These are phyloP conservation scores for Sphagnum magellanicum DNA, from an alignment of 228 moss, liverwort and hornwort genomes.

Conservation along the genomic window DNA sequence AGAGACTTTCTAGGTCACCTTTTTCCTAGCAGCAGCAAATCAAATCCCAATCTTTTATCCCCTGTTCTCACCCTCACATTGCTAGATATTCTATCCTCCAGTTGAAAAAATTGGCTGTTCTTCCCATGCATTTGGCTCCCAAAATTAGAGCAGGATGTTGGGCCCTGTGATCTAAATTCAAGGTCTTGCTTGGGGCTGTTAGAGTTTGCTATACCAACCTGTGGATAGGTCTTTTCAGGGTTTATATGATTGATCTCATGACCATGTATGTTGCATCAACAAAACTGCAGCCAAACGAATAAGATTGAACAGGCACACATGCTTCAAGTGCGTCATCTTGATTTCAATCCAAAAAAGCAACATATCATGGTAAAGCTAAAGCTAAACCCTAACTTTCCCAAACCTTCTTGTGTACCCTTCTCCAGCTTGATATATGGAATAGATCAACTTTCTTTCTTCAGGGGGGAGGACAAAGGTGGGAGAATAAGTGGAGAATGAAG, in stretches of 20 bases:
- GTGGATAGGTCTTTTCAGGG: no score
- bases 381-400: not conserved
- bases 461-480: not conserved
- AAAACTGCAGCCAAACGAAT: constrained; percentile 37
- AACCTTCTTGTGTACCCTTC: not conserved
- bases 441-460: not conserved
- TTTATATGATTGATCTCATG: no score
- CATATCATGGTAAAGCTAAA: constrained; percentile 48
- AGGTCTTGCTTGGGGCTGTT: no score
- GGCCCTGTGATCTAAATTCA: no score
- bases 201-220: no score
- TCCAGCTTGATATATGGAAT: not conserved
- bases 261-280: no score
- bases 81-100: no score
- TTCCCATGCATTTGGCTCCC: no score
- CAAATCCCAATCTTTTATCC: not conserved
- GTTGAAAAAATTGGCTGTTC: no score
- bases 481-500: not conserved
- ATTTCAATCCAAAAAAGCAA: constrained; percentile 79
- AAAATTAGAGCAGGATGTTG: no score
- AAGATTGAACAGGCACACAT: constrained; percentile 80
- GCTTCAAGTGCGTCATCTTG: constrained; percentile 77
- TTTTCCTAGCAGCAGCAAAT: not conserved
- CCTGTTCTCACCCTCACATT: no score
- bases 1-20: not conserved